Evolutionary conservation across 2,329 filamentous ascomycete genomes (phyloP).

Genomic region (Microsporum audouinii): DNA sequence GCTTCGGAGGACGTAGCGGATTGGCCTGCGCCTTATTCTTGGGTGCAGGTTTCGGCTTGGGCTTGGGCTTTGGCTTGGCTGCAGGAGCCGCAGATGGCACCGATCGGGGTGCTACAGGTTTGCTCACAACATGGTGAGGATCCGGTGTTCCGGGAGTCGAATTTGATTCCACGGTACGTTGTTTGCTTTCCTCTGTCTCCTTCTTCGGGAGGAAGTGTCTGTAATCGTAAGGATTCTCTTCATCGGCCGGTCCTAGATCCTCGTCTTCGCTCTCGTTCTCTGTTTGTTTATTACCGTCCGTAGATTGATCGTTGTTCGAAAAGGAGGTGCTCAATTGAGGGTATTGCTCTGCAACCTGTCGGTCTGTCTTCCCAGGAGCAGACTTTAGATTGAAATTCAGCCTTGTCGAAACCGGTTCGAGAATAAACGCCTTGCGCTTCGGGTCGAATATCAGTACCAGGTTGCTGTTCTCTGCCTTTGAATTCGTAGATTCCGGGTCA

Average conservation of each 20-base stretch:
- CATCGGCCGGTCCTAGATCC: slow-evolving; percentile 28
- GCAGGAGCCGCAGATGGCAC: slow-evolving; percentile 20
- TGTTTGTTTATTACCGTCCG: slow-evolving; percentile 10
- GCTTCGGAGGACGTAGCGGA: slow-evolving; percentile 21
- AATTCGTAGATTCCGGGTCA: slow-evolving; percentile 23
- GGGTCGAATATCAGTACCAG: slow-evolving; percentile 62
- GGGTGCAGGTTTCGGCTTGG: slow-evolving; percentile 16
- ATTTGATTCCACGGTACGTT: slow-evolving; percentile 8
- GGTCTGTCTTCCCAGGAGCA: slow-evolving; percentile 54
- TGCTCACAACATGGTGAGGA: slow-evolving; percentile 24
- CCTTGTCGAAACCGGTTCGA: slow-evolving; percentile 70
- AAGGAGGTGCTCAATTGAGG: slow-evolving; percentile 46
- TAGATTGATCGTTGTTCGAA: slow-evolving; percentile 23
- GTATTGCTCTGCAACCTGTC: slow-evolving; percentile 54
- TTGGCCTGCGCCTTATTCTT: slow-evolving; percentile 22
- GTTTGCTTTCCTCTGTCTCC: slow-evolving; percentile 26
- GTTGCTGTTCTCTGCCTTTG: slow-evolving; percentile 23
- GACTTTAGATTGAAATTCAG: slow-evolving; percentile 77
- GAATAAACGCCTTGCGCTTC: slow-evolving; percentile 60
- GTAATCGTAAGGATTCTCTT: slow-evolving; percentile 39
- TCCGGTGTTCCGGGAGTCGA: slow-evolving; percentile 30
- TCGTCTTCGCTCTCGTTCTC: slow-evolving; percentile 30
- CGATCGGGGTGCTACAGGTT: slow-evolving; percentile 16
- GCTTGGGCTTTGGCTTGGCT: slow-evolving; percentile 17
- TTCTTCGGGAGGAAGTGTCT: slow-evolving; percentile 39